phyloP scores from a whole-genome alignment of 306 rosid genomes.

The Prunus davidiana region DNA sequence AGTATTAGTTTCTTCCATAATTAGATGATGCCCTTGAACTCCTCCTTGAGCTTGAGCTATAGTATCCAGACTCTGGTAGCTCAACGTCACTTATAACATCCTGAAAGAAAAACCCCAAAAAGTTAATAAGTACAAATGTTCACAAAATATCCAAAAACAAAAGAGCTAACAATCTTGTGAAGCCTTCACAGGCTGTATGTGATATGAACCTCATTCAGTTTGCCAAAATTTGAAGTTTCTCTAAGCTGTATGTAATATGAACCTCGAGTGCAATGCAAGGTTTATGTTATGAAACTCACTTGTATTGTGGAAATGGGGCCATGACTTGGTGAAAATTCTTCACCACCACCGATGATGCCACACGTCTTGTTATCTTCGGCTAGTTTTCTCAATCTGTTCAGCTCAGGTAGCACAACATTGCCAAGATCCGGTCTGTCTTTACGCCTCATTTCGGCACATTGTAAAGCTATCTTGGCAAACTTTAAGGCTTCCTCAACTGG shows the following conservation, averaged over 20 bases:
- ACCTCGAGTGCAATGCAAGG: neutral
- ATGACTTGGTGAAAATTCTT: constrained; percentile 8
- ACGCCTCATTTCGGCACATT: constrained; percentile 68
- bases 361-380: constrained; percentile 48
- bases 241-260: neutral
- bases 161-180: neutral
- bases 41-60: constrained; percentile 27
- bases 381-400: constrained; percentile 54
- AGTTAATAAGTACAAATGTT: neutral
- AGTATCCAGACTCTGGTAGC: constrained; percentile 17
- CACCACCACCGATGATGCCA: constrained; percentile 19
- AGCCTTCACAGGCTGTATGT: neutral
- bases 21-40: constrained; percentile 31
- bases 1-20: constrained; percentile 6
- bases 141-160: neutral
- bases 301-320: constrained; percentile 25
- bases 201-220: neutral
- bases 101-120: constrained; percentile 24
- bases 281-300: constrained; percentile 30
- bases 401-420: constrained; percentile 59
- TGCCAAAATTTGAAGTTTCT: no score
- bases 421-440: constrained; percentile 82
- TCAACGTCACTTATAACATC: constrained; percentile 29
- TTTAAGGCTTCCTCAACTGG: constrained; percentile 61
- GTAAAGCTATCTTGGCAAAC: constrained; percentile 57